Evolutionary conservation across 306 rosid genomes (phyloP).

Genomic region (Hippophae tibetana): DNA sequence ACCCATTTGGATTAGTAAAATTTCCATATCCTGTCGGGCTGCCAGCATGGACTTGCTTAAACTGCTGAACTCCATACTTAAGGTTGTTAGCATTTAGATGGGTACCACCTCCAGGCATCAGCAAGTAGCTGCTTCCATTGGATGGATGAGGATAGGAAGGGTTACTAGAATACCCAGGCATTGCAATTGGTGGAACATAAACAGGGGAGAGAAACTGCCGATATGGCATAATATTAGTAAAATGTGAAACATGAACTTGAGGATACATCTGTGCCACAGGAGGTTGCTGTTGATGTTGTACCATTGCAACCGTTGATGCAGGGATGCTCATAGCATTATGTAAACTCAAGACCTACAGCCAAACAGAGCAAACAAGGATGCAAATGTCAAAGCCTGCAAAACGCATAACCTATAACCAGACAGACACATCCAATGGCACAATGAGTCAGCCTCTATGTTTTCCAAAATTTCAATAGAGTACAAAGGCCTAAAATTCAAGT

Average conservation of each 20-base stretch:
- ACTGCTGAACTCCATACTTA: constrained; percentile 90
- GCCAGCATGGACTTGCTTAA: constrained; percentile 82
- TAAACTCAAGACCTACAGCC: constrained; percentile 50
- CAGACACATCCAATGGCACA: too few species aligned
- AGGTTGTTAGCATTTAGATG: constrained; percentile 77
- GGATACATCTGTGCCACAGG: constrained; percentile 94
- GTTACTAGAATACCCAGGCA: constrained; percentile 83
- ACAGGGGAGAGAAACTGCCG: constrained; percentile 86
- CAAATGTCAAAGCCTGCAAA: too few species aligned
- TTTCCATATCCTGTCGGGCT: constrained; percentile 80
- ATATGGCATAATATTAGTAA: constrained; percentile 77
- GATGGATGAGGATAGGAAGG: constrained; percentile 89
- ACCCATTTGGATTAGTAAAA: constrained; percentile 68
- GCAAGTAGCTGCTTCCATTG: constrained; percentile 71
- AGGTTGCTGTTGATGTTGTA: constrained; percentile 67
- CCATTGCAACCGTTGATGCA: constrained; percentile 61
- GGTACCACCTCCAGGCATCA: constrained; percentile 92
- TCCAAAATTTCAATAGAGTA: too few species aligned
- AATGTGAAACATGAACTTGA: constrained; percentile 87
- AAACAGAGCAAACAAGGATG: constrained; percentile 1
- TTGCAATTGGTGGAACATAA: constrained; percentile 93
- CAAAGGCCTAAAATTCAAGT: too few species aligned
- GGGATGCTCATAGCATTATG: constrained; percentile 48
- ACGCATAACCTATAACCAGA: too few species aligned
- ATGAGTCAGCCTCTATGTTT: too few species aligned